Base-by-base conservation (phyloP, 495 filamentous ascomycete species). In the Xylaria intraflava region DNA sequence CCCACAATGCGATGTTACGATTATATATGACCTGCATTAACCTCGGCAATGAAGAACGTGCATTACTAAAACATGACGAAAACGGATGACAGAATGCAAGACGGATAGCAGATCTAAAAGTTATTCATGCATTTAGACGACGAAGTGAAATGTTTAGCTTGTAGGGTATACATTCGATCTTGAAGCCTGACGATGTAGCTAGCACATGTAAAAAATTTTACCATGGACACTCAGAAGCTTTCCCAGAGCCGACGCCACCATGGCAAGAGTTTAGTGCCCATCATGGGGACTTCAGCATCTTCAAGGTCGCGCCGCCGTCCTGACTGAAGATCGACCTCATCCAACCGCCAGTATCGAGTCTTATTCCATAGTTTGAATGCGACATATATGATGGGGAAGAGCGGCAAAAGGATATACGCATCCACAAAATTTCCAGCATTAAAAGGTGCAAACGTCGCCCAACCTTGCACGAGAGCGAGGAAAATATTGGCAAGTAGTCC, bases 401-500 rank as follows among this genome's bases (percentile, higher is more conserved):
- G 73, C 2, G 83, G 83, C 17, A 88, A 57, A 6, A 87, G 62
- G 52, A 88, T 81, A 60, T 88, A 88, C 20, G 78, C 82, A 46
- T 84, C 78, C 11, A 88, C 80, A 59, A 88, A 86, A 20, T 75
- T 71, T 2, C 74, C 76, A 2, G 74, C 76, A 35, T 74, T 74
- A 51, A 82, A 87, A 0, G 83, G 83, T 1, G 69, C 64, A 14
- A 79, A 66, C n/a, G 66, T 73, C 10, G 69, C 60, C 74, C 69
- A 78, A n/a, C 82, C 82, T 65, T 86, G 82, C 51, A 87, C 78
- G 17, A 88, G 72, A 1, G 85, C 71, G 16, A 87, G 65, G 62
- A 86, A 86, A 6, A 83, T 56, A 50, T 84, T 86, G 14, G 80
- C 72, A 6, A 53, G 70, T 11, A 87, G 65, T 2, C 79, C 78